Evolutionary conservation across 2,329 filamentous ascomycete genomes (phyloP).

Genomic region (Diaporthe destruens): DNA sequence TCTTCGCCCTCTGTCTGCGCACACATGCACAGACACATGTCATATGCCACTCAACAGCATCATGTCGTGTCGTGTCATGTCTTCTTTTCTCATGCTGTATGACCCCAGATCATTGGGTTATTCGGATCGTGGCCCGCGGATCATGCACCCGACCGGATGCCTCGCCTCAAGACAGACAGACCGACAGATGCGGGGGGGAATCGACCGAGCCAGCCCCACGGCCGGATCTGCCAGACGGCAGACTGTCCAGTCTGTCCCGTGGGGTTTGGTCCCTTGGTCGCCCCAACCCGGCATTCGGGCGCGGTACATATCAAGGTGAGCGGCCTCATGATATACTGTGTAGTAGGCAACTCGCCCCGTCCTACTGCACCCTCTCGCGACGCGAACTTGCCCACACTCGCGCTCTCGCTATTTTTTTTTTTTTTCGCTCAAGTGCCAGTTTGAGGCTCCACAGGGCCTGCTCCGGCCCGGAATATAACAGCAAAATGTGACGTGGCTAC

Average conservation of each 20-base stretch:
- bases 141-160: conserved; percentile 24
- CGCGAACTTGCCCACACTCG: conserved; percentile 1
- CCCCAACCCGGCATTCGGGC: conserved; percentile 20
- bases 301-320: too few relatives aligned
- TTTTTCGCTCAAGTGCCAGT: too few relatives aligned
- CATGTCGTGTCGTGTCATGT: background rate
- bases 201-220: conserved; percentile 3
- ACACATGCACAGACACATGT: background rate
- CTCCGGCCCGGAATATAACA: background rate
- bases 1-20: background rate
- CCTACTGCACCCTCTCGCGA: conserved; percentile 18
- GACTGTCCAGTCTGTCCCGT: background rate
- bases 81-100: background rate
- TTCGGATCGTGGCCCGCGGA: conserved; percentile 26
- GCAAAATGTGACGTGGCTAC: conserved; percentile 5
- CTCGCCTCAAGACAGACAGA: background rate
- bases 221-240: conserved; percentile 9
- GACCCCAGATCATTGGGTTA: background rate
- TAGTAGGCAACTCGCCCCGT: too few relatives aligned
- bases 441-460: background rate
- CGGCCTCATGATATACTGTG: too few relatives aligned
- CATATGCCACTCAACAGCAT: background rate
- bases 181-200: conserved; percentile 5
- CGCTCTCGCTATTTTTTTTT: conserved; percentile 28
- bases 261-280: conserved; percentile 22